A percentile compares a stretch with the other conserved stretches of the same genome.
Evolutionary conservation across 2,329 filamentous ascomycete genomes (phyloP).

Genomic region (Colletotrichum australisinense): DNA sequence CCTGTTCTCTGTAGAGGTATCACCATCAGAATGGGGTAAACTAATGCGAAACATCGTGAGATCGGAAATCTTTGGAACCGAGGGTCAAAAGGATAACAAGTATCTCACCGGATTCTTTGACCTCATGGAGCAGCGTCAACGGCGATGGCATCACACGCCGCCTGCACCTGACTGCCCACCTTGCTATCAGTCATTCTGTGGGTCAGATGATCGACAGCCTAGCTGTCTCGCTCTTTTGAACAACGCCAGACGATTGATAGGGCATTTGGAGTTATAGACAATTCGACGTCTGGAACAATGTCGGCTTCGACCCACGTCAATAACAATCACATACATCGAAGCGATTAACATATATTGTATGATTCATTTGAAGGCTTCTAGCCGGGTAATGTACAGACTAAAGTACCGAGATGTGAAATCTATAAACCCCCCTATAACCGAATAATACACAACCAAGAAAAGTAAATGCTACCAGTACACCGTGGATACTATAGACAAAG

Average conservation of each 20-base stretch:
- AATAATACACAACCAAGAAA: not conserved
- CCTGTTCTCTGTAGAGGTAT: not conserved
- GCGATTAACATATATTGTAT: not conserved
- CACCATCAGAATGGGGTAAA: not conserved
- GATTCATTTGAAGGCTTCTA: not conserved
- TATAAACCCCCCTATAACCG: not conserved
- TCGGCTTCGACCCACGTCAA: not conserved
- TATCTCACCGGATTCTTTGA: not conserved
- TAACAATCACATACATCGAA: not conserved
- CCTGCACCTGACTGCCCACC: not conserved
- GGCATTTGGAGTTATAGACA: not conserved
- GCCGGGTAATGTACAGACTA: not conserved
- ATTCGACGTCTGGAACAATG: not conserved
- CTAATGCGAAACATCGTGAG: not conserved
- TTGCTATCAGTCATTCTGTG: not conserved
- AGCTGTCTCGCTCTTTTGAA: not conserved
- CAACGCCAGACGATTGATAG: not conserved
- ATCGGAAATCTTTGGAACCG: not conserved
- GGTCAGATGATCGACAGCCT: not conserved
- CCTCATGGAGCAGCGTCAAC: not conserved
- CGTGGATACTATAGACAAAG: not conserved
- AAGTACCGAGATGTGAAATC: not conserved
- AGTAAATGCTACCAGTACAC: not conserved
- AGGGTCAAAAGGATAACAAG: not conserved
- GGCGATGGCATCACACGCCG: not conserved